Conservation (phyloP, 306 rosid species). For the Lablab purpureus region DNA sequence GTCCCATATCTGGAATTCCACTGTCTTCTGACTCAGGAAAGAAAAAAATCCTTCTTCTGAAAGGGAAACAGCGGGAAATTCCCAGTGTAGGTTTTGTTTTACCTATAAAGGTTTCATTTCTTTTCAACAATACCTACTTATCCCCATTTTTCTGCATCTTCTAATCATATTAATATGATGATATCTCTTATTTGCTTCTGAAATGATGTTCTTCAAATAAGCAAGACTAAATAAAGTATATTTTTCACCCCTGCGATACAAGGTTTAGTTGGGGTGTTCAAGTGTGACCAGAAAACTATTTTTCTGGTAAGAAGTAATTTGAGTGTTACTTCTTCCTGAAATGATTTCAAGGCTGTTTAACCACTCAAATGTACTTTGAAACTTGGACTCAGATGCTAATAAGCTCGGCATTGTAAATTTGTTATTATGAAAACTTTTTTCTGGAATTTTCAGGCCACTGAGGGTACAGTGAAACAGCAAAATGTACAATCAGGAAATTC, state of each 20-base stretch:
- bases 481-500: slow-evolving; percentile 58
- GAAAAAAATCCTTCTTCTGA: slow-evolving; percentile 82
- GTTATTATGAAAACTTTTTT: slow-evolving; percentile 25
- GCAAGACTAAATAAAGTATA: background rate
- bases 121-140: slow-evolving; percentile 3
- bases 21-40: slow-evolving; percentile 80
- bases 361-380: slow-evolving; percentile 11
- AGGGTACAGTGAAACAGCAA: slow-evolving; percentile 57
- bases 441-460: slow-evolving; percentile 56
- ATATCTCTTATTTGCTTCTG: slow-evolving; percentile 24
- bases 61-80: slow-evolving; percentile 83
- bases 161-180: background rate
- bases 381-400: slow-evolving; percentile 9
- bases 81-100: slow-evolving; percentile 57
- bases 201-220: background rate
- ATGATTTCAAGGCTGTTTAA: background rate
- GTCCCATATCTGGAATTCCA: slow-evolving; percentile 70
- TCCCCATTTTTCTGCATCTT: slow-evolving; percentile 29
- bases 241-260: background rate
- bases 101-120: slow-evolving; percentile 6
- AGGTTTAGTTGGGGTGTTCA: slow-evolving; percentile 13
- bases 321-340: background rate
- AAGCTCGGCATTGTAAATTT: slow-evolving; percentile 14
- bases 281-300: background rate
- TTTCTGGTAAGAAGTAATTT: slow-evolving; percentile 17